Percentiles rank a stretch among this genome's conserved stretches.
Evolutionary conservation across 805 yeast genomes (phyloP).

Genomic region (Candida glaebosa): DNA sequence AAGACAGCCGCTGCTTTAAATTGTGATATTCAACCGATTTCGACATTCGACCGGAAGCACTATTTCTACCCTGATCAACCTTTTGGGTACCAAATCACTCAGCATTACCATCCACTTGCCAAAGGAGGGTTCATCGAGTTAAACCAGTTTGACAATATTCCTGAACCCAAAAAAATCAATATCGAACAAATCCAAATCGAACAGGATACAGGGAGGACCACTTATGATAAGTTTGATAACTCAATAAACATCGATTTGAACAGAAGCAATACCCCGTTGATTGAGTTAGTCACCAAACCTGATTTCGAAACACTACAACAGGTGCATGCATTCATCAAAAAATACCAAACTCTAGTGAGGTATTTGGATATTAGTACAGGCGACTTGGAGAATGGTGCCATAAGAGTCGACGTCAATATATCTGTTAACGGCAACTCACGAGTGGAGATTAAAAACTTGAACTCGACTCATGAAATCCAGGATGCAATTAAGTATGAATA

Average conservation of each 20-base stretch:
- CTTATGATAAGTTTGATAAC: slow-evolving; percentile 44
- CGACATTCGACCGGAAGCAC: slow-evolving; percentile 89
- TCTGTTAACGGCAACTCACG: slow-evolving; percentile 69
- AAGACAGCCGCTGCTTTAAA: slow-evolving; percentile 70
- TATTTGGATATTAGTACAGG: slow-evolving; percentile 78
- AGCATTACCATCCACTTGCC: slow-evolving; percentile 78
- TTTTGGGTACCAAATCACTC: slow-evolving; percentile 92
- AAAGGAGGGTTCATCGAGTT: slow-evolving; percentile 57
- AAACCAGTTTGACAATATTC: slow-evolving; percentile 51
- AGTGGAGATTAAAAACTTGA: slow-evolving; percentile 86
- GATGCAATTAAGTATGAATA: slow-evolving; percentile 75
- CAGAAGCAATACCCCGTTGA: slow-evolving; percentile 79
- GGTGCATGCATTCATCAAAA: slow-evolving; percentile 75
- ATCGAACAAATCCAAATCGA: slow-evolving; percentile 86
- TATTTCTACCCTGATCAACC: slow-evolving; percentile 98
- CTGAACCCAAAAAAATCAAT: slow-evolving; percentile 45
- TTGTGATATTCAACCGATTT: slow-evolving; percentile 49
- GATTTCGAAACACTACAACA: slow-evolving; percentile 68
- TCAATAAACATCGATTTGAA: slow-evolving; percentile 67
- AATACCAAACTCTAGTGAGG: slow-evolving; percentile 69
- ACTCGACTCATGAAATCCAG: slow-evolving; percentile 76
- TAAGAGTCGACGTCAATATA: slow-evolving; percentile 93
- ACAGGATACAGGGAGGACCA: slow-evolving; percentile 89
- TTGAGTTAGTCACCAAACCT: slow-evolving; percentile 90
- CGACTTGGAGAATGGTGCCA: slow-evolving; percentile 90